Conservation (phyloP, 768 basidiomycete species). For the Mycena alexandri region DNA sequence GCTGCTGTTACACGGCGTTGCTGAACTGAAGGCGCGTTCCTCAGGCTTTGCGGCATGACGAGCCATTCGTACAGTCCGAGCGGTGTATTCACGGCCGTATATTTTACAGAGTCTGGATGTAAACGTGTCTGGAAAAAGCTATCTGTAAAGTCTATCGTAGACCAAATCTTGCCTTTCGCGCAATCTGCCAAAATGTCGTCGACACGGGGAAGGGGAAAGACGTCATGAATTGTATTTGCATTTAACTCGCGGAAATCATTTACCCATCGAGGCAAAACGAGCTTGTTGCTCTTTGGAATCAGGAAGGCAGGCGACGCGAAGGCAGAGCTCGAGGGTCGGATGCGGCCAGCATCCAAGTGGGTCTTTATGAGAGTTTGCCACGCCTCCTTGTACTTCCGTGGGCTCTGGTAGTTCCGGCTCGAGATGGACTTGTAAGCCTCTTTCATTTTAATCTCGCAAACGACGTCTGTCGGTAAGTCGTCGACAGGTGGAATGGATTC, state of each 20-base stretch:
- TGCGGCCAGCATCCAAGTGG: constrained; percentile 46
- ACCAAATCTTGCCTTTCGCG: no score
- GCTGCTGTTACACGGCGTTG: constrained; percentile 50
- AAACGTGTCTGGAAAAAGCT: no score
- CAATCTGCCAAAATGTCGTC: no score
- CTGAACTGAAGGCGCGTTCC: constrained; percentile 51
- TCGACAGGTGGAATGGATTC: constrained; percentile 39
- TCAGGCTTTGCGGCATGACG: constrained; percentile 55
- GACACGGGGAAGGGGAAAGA: no score
- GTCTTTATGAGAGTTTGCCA: constrained; percentile 47
- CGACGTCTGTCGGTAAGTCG: constrained; percentile 39
- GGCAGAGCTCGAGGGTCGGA: constrained; percentile 41
- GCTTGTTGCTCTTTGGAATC: no score
- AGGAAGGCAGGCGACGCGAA: no score
- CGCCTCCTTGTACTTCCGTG: constrained; percentile 45
- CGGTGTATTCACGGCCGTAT: constrained; percentile 51
- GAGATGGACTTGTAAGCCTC: constrained; percentile 37
- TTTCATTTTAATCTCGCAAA: no score
- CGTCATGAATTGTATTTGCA: no score
- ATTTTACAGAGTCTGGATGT: constrained; percentile 45
- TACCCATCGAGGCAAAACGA: no score
- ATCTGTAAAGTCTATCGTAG: no score
- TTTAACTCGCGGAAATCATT: no score
- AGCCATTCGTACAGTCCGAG: constrained; percentile 55
- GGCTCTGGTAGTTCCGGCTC: constrained; percentile 40